A percentile compares a stretch with the other conserved stretches of the same genome.
phyloP scores from a whole-genome alignment of 2,329 filamentous ascomycete species.

The Fusarium sp. region DNA sequence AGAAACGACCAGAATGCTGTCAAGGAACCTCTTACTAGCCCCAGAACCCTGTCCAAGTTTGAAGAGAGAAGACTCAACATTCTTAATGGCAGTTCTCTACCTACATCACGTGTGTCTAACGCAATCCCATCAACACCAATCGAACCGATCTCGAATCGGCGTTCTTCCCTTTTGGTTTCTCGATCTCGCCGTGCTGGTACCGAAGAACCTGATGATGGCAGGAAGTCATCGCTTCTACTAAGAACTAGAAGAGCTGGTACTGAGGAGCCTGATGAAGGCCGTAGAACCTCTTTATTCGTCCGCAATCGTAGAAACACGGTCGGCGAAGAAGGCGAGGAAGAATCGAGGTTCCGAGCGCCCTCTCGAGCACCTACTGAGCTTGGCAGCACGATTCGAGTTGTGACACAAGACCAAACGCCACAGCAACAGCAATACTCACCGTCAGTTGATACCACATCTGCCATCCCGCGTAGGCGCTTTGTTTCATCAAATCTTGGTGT shows the following conservation, averaged over 20 bases:
- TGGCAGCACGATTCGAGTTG: conserved; percentile 53
- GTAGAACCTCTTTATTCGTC: conserved; percentile 57
- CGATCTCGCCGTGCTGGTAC: conserved; percentile 59
- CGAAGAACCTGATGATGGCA: conserved; percentile 62
- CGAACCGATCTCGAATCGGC: conserved; percentile 56
- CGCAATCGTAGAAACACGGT: conserved; percentile 60
- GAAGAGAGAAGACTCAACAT: conserved; percentile 65
- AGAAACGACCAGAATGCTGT: conserved; percentile 54
- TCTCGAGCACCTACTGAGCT: conserved; percentile 70
- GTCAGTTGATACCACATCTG: conserved; percentile 35
- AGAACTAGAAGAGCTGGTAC: conserved; percentile 60
- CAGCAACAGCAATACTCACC: conserved; percentile 40
- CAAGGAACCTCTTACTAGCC: conserved; percentile 55
- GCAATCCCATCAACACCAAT: conserved; percentile 56
- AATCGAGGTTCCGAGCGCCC: conserved; percentile 64
- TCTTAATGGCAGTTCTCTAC: conserved; percentile 58
- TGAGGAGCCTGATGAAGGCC: conserved; percentile 62
- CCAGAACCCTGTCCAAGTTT: conserved; percentile 62
- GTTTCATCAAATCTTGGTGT: conserved; percentile 60
- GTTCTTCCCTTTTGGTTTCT: conserved; percentile 62
- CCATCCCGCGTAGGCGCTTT: conserved; percentile 65
- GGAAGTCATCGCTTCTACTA: conserved; percentile 56
- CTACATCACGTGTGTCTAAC: conserved; percentile 58
- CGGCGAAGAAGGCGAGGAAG: conserved; percentile 61
- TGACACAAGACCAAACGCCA: conserved; percentile 44